Conservation (phyloP, 768 basidiomycete species). For the Russula dissimulans region DNA sequence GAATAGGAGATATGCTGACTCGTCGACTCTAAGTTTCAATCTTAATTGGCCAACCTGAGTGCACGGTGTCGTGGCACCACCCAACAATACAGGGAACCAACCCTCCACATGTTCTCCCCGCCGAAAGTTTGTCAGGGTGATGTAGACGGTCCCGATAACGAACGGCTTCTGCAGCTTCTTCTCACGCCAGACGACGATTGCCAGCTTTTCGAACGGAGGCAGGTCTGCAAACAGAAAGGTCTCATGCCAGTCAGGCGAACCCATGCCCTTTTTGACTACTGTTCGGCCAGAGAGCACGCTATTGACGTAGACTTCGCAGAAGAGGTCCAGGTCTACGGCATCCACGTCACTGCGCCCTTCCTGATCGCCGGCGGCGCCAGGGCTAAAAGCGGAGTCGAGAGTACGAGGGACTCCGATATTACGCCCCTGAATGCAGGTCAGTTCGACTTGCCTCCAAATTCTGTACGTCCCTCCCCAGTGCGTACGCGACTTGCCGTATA, state of each 20-base stretch:
- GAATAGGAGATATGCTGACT: constrained; percentile 39
- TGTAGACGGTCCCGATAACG: constrained; percentile 50
- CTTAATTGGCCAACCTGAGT: constrained; percentile 68
- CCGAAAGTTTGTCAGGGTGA: constrained; percentile 62
- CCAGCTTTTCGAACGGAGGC: constrained; percentile 67
- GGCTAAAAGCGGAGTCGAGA: constrained; percentile 26
- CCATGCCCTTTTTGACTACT: constrained; percentile 56
- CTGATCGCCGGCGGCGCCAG: background rate
- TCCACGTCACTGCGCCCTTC: constrained; percentile 28
- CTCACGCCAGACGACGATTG: constrained; percentile 60
- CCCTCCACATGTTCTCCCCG: constrained; percentile 71
- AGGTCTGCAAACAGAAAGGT: constrained; percentile 63
- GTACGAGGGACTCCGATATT: constrained; percentile 50
- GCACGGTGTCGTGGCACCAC: constrained; percentile 39
- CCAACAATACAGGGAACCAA: constrained; percentile 69
- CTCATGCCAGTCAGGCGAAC: constrained; percentile 78
- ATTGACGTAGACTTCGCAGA: constrained; percentile 72
- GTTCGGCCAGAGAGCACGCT: constrained; percentile 62
- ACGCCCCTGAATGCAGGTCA: constrained; percentile 65
- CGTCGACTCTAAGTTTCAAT: constrained; percentile 63
- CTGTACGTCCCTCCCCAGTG: constrained; percentile 65
- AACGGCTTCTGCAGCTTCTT: constrained; percentile 50
- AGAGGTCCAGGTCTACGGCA: constrained; percentile 57
- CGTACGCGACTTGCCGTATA: constrained; percentile 53
- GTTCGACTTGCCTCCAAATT: constrained; percentile 78